Percentiles rank a stretch among this genome's conserved stretches.
Evolutionary conservation across 176 grass and related monocot species (phyloP).

Genomic region (Aechmea fasciata): DNA sequence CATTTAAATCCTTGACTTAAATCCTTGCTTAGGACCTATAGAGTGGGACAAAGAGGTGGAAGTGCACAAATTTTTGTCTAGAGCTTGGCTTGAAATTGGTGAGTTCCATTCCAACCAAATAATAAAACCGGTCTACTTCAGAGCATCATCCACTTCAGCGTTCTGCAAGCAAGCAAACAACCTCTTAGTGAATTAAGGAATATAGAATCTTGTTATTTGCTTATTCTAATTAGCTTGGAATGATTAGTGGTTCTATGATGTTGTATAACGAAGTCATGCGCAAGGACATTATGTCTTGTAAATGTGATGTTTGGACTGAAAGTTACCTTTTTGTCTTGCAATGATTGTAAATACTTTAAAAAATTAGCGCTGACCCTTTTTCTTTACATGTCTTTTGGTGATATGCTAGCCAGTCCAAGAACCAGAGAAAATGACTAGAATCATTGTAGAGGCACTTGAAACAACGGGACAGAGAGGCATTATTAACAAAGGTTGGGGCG

Average conservation of each 20-base stretch:
- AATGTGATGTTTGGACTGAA: background rate
- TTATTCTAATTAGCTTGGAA: background rate
- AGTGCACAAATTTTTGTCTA: no score
- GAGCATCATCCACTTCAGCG: no score
- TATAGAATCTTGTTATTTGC: background rate
- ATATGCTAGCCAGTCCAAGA: slow-evolving; percentile 83
- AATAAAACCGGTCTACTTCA: no score
- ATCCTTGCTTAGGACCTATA: no score
- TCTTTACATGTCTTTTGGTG: slow-evolving; percentile 13
- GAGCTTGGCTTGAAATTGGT: no score
- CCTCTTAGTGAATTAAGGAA: background rate
- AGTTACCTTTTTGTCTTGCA: background rate
- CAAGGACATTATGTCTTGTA: background rate
- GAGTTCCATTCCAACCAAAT: no score
- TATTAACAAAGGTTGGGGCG: slow-evolving; percentile 97
- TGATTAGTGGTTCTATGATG: background rate
- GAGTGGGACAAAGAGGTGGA: no score
- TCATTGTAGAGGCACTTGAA: slow-evolving; percentile 74
- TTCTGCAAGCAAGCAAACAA: background rate
- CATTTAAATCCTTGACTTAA: no score
- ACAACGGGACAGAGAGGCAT: slow-evolving; percentile 81
- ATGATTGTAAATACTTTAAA: background rate
- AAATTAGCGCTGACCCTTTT: background rate
- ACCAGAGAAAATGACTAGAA: slow-evolving; percentile 78
- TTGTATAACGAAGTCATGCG: no score